Conservation (phyloP, 2,329 filamentous ascomycete species). For the Clonostachys byssicola region DNA sequence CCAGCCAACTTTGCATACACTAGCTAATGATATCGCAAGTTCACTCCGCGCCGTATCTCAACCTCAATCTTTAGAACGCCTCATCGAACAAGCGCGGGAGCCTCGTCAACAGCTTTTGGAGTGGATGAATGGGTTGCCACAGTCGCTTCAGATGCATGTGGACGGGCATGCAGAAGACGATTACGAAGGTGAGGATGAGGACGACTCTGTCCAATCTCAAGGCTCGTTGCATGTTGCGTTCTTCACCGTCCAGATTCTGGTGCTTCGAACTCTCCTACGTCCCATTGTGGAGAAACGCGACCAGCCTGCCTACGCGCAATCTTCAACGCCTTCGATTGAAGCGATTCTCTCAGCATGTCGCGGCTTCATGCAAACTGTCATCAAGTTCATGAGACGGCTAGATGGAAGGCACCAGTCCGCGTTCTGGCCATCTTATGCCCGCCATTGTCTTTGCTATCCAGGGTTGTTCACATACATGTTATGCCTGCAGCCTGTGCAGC, state of each 20-base stretch:
- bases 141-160: constrained; percentile 1
- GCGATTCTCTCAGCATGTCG: constrained; percentile 8
- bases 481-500: constrained; percentile 6
- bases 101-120: constrained; percentile 5
- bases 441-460: constrained; percentile 10
- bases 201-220: constrained; percentile 4
- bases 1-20: no score
- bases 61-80: constrained; percentile 2
- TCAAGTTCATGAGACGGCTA: constrained; percentile 7
- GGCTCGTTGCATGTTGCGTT: constrained; percentile 7
- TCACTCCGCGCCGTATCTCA: constrained; percentile 7
- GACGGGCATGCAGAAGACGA: constrained; percentile 1
- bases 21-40: background rate
- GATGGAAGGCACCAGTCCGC: constrained; percentile 8
- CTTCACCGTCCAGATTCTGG: constrained; percentile 6
- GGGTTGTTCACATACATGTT: constrained; percentile 11
- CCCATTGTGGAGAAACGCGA: constrained; percentile 4
- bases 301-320: background rate
- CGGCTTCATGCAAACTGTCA: constrained; percentile 7
- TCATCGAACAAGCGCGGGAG: constrained; percentile 2
- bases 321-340: background rate
- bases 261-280: constrained; percentile 6
- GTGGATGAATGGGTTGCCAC: constrained; percentile 6
- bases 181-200: background rate
- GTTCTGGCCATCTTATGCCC: constrained; percentile 10